Evolutionary conservation across 2,329 filamentous ascomycete genomes (phyloP).

Genomic region (Tolypocladium amazonense): DNA sequence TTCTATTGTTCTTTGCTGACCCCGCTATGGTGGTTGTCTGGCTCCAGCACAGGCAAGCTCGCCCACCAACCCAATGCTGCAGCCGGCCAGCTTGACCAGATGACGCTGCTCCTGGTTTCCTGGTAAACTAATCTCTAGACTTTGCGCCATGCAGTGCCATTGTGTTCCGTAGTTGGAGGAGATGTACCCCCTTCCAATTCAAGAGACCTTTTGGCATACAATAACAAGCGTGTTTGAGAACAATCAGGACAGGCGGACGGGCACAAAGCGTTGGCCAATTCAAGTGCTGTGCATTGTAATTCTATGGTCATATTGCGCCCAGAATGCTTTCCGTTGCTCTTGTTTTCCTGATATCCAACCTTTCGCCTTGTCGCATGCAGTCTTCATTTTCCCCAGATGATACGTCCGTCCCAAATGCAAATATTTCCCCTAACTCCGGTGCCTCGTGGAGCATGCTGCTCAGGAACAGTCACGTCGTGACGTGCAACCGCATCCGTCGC

Average conservation of each 20-base stretch:
- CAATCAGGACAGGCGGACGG: background rate
- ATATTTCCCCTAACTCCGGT: background rate
- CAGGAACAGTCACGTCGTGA: background rate
- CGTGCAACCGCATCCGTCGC: background rate
- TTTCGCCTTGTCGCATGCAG: background rate
- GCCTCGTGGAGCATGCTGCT: background rate
- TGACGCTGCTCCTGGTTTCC: background rate
- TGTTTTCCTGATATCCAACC: background rate
- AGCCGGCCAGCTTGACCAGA: background rate
- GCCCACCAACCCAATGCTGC: background rate
- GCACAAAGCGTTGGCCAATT: background rate
- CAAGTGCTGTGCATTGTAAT: background rate
- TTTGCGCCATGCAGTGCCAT: background rate
- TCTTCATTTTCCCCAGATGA: background rate
- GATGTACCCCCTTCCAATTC: background rate
- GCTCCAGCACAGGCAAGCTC: background rate
- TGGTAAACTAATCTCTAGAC: background rate
- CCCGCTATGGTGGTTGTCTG: background rate
- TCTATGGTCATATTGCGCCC: background rate
- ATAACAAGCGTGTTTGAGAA: background rate
- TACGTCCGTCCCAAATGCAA: background rate
- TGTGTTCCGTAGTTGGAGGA: background rate
- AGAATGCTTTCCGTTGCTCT: background rate
- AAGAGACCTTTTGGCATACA: background rate
- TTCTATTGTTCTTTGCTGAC: conserved; percentile 6